A percentile compares a stretch with the other conserved stretches of the same genome.
These are phyloP conservation scores for Zygnema circumcarinatum DNA, from an alignment of 139 green algal genomes.

Conservation along the genomic window DNA sequence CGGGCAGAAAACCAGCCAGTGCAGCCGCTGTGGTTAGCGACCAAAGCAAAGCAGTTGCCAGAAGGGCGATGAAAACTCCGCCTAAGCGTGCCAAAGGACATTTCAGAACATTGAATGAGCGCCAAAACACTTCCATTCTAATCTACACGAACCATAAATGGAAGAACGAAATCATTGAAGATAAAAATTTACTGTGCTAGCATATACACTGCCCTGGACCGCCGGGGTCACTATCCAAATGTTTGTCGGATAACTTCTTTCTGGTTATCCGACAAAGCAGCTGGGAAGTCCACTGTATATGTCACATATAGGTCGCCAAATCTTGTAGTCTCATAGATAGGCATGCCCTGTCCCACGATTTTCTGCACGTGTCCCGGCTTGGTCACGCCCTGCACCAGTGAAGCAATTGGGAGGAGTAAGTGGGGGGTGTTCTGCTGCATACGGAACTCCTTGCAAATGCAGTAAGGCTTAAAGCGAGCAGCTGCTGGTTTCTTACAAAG, in stretches of 20 bases:
- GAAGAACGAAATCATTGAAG: too few species aligned
- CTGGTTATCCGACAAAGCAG: conserved; percentile 75
- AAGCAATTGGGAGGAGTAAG: conserved; percentile 2
- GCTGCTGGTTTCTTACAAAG: not conserved
- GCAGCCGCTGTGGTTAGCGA: too few species aligned
- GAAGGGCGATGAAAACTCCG: too few species aligned
- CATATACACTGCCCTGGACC: too few species aligned
- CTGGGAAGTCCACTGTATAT: conserved; percentile 84
- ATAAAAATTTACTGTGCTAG: too few species aligned
- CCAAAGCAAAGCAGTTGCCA: too few species aligned
- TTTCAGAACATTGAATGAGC: too few species aligned
- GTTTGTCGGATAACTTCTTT: conserved; percentile 62
- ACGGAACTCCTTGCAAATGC: not conserved
- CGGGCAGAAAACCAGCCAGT: too few species aligned
- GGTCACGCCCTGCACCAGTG: conserved; percentile 52
- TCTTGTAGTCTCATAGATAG: conserved; percentile 64
- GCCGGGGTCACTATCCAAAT: conserved; percentile 54
- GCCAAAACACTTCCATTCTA: too few species aligned
- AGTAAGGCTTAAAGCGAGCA: not conserved
- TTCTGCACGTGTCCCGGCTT: conserved; percentile 65
- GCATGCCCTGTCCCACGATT: conserved; percentile 82
- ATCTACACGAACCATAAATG: too few species aligned
- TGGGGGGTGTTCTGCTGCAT: too few species aligned
- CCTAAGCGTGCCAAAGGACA: too few species aligned
- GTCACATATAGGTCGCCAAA: conserved; percentile 82